Conservation (phyloP, 768 basidiomycete species). For the Boletus vermiculosoides region DNA sequence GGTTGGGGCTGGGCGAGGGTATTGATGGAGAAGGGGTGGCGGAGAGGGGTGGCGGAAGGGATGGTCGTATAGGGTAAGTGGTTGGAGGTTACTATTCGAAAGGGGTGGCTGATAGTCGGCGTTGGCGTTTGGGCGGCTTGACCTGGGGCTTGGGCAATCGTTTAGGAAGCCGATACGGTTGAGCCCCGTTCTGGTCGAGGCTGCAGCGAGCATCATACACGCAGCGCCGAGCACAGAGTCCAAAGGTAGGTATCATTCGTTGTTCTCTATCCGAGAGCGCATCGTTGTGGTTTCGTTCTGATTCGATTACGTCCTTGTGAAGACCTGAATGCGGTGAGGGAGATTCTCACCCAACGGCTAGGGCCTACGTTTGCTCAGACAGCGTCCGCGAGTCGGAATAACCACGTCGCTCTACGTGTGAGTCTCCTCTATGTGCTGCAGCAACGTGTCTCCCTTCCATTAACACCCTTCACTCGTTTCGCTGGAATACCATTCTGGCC, state of each 20-base stretch:
- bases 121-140: conserved; percentile 1
- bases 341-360: conserved; percentile 53
- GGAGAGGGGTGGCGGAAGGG: background rate
- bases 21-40: background rate
- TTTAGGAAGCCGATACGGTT: conserved; percentile 35
- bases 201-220: conserved; percentile 65
- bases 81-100: background rate
- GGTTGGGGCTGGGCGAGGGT: conserved; percentile 1
- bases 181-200: conserved; percentile 59
- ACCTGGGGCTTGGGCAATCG: background rate
- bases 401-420: conserved; percentile 54
- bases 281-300: background rate
- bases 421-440: conserved; percentile 6
- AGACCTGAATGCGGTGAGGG: conserved; percentile 61
- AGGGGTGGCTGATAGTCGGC: conserved; percentile 2
- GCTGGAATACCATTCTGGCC: conserved; percentile 1
- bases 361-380: conserved; percentile 57
- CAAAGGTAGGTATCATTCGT: conserved; percentile 47
- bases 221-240: conserved; percentile 55
- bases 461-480: background rate
- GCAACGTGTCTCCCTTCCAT: background rate
- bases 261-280: background rate
- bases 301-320: background rate
- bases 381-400: conserved; percentile 49
- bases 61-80: conserved; percentile 35